Percentiles rank a stretch among this genome's conserved stretches.
phyloP scores from a whole-genome alignment of 2,329 filamentous ascomycete genomes.

The Colletotrichum phormii region DNA sequence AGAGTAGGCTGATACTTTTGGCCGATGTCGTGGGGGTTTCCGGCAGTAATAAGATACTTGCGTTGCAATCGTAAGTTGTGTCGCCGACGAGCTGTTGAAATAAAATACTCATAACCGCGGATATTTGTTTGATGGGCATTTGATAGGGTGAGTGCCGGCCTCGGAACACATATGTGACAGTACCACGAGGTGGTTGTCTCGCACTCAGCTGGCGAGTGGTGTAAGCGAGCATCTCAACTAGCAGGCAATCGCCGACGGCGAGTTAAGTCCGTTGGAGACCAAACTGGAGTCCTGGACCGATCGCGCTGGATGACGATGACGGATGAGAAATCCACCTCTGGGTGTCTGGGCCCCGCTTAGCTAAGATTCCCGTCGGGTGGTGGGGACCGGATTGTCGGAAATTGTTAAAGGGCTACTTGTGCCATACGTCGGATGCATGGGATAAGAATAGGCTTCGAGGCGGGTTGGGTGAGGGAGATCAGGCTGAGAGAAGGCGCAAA shows the following conservation, averaged over 20 bases:
- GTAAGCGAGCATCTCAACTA: neutral
- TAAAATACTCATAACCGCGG: neutral
- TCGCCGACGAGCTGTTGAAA: conserved; percentile 8
- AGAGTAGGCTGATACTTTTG: neutral
- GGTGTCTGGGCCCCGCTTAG: conserved; percentile 10
- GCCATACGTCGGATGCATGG: neutral
- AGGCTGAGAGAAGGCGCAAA: conserved; percentile 3
- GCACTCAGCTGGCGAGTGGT: neutral
- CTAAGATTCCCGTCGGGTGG: conserved; percentile 11
- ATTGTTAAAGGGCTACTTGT: conserved; percentile 28
- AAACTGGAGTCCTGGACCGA: neutral
- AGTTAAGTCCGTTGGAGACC: neutral
- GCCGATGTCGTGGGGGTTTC: neutral
- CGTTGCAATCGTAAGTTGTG: neutral
- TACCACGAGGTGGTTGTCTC: neutral
- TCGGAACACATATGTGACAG: neutral
- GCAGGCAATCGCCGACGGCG: neutral
- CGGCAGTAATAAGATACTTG: neutral
- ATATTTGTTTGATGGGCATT: neutral
- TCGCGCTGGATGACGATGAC: conserved; percentile 16
- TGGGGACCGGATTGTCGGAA: conserved; percentile 6
- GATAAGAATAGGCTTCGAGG: conserved; percentile 18
- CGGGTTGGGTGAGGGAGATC: conserved; percentile 7
- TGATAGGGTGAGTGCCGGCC: neutral
- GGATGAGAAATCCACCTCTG: conserved; percentile 22